Evolutionary conservation across 1,284 basidiomycete genomes (phyloP).

Genomic region (Boletus mariae): DNA sequence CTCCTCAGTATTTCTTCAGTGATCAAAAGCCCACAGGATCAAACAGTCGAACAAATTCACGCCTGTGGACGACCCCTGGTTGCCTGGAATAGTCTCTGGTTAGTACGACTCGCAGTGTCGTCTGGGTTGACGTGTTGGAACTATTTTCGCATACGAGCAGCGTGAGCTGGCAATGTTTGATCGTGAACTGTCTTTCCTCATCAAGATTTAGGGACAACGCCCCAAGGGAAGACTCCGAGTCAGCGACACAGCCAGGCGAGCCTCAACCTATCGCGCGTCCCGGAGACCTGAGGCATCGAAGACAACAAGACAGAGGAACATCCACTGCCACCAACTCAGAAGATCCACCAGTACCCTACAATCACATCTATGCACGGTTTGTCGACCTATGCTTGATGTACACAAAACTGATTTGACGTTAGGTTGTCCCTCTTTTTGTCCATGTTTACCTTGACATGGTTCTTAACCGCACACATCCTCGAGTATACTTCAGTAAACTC

Average conservation of each 20-base stretch:
- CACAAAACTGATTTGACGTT: constrained; percentile 1
- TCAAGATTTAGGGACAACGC: constrained; percentile 21
- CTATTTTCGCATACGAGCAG: constrained; percentile 47
- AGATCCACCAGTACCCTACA: constrained; percentile 32
- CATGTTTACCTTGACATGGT: constrained; percentile 71
- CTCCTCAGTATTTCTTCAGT: constrained; percentile 50
- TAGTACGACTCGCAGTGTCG: constrained; percentile 53
- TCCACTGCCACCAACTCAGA: constrained; percentile 18
- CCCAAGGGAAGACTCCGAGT: constrained; percentile 29
- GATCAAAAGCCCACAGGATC: constrained; percentile 46
- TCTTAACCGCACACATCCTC: constrained; percentile 72
- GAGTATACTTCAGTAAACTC: constrained; percentile 69
- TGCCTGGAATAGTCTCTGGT: constrained; percentile 68
- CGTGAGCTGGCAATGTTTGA: constrained; percentile 31
- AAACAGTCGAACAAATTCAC: constrained; percentile 52
- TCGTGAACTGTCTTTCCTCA: constrained; percentile 9
- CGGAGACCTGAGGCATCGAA: constrained; percentile 21
- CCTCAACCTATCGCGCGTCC: constrained; percentile 12
- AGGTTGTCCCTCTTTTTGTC: constrained; percentile 65
- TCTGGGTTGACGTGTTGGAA: constrained; percentile 57
- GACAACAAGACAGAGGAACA: constrained; percentile 26
- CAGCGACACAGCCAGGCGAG: constrained; percentile 18
- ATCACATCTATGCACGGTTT: constrained; percentile 38
- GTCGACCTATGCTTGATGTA: constrained; percentile 15
- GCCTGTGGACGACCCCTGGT: constrained; percentile 69